Conservation (phyloP, 2,329 filamentous ascomycete genomes). For the Lizonia empirigonia region DNA sequence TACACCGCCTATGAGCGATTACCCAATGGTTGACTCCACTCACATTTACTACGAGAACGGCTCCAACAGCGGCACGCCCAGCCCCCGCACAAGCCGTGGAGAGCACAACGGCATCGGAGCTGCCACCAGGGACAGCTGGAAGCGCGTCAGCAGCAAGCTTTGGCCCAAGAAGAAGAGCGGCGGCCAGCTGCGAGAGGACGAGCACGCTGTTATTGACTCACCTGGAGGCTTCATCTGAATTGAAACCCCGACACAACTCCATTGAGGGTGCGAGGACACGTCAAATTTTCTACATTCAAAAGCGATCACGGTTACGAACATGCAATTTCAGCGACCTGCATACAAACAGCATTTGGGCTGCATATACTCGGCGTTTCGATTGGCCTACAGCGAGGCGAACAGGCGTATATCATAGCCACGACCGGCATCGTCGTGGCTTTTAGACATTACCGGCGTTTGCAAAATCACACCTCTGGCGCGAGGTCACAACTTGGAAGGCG, state of each 20-base stretch:
- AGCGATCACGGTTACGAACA: conserved; percentile 40
- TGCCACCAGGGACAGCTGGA: conserved; percentile 48
- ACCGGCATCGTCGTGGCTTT: conserved; percentile 35
- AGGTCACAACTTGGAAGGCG: conserved; percentile 27
- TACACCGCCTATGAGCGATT: conserved; percentile 68
- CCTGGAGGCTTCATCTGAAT: conserved; percentile 16
- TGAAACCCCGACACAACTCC: not conserved
- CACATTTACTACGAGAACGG: conserved; percentile 45
- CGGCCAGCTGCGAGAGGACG: conserved; percentile 44
- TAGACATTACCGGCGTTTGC: conserved; percentile 37
- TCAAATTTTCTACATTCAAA: conserved; percentile 22
- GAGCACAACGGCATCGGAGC: conserved; percentile 46
- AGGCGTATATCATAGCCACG: conserved; percentile 35
- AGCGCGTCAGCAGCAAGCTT: conserved; percentile 50
- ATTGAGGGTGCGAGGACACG: conserved; percentile 4
- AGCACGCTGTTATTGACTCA: conserved; percentile 42
- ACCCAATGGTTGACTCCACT: conserved; percentile 53
- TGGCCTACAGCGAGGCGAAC: conserved; percentile 40
- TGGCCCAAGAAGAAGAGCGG: conserved; percentile 50
- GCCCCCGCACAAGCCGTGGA: conserved; percentile 45
- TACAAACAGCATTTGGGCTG: conserved; percentile 43
- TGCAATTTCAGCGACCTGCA: conserved; percentile 42
- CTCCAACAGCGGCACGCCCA: conserved; percentile 44
- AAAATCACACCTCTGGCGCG: conserved; percentile 24
- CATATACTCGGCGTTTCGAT: conserved; percentile 42